Base-by-base conservation (phyloP, 306 rosid species). In the Neltuma alba region DNA sequence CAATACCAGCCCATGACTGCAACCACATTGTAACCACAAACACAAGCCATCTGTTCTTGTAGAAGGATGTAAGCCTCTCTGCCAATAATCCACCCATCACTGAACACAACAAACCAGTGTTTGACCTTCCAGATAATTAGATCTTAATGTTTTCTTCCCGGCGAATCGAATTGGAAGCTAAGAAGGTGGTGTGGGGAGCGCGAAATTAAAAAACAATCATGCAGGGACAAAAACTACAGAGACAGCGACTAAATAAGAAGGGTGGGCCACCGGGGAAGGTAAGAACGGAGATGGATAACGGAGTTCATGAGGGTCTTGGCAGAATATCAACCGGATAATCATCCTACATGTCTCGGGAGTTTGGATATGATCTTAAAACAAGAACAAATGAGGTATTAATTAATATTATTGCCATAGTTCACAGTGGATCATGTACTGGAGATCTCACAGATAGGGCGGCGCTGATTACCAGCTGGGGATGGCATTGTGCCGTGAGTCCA, bases 11-110 rank as follows among this genome's bases (percentile, higher is more conserved):
- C 80, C 94, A 89, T n/a, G 97, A 95, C 14, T 95, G 99, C 68
- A 95, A 44, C 98, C 99, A 95, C 93, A 92, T 95, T 89, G 99
- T 94, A 6, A 90, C 91, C 23, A 92, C 99, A 47, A 95, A 95
- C 4, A 95, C 99, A 23, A 95, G 85, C 99, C 99, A 95, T 73
- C 97, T 80, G 80, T 88, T 92, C 85, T 58, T 85, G 45, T 83
- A 57, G 25, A 94, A 84, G 0, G 84, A 81, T 20, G 38, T 6
- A 0, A 91, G 10, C 74, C 78, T 91, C 79, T 94, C 98, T 23
- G 58, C 63, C 1, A 82, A 78, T 1, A 12, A 66, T 11, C 9
- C 61, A 54, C 87, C 86, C 97, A 89, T 66, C 50, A 21, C 9
- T 42, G 44, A 31, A 20, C 61, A 20, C 61, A 71, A 37, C 33